A percentile compares a stretch with the other conserved stretches of the same genome.
phyloP scores from a whole-genome alignment of 495 filamentous ascomycete genomes.

The Letharia lupina region DNA sequence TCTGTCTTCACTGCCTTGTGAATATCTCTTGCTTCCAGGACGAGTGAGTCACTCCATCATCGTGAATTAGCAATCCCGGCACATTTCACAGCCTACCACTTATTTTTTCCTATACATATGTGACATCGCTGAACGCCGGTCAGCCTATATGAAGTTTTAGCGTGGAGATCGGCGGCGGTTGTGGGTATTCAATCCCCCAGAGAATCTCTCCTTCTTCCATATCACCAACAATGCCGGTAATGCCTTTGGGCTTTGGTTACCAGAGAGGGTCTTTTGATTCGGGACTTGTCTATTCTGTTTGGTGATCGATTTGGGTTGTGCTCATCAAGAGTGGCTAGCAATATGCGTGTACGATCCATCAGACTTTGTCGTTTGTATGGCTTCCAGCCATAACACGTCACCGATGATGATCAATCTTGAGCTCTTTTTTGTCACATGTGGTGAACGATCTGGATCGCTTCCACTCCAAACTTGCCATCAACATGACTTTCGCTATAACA shows the following conservation, averaged over 20 bases:
- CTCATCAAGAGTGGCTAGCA: not conserved
- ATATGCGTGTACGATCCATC: not conserved
- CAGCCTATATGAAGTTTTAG: not conserved
- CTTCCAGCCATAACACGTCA: not conserved
- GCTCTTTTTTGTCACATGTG: not conserved
- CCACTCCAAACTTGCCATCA: not conserved
- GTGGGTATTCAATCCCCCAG: not conserved
- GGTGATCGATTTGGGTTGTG: not conserved
- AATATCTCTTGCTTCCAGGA: not conserved
- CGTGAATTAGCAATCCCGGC: not conserved
- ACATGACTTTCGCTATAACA: not conserved
- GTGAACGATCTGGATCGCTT: not conserved
- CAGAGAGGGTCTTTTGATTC: not conserved
- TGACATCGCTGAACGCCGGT: too few species aligned
- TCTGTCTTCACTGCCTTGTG: not conserved
- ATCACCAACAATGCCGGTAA: not conserved
- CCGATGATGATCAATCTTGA: too few species aligned
- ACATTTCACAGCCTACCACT: not conserved
- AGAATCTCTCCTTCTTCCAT: not conserved
- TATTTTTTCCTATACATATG: not conserved
- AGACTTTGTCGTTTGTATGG: not conserved
- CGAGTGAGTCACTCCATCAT: not conserved
- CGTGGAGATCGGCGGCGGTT: not conserved
- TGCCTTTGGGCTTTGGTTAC: not conserved
- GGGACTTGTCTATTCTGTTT: not conserved